Evolutionary conservation across 164 flowering plant genomes (phyloP).

Genomic region (Buxus sempervirens): DNA sequence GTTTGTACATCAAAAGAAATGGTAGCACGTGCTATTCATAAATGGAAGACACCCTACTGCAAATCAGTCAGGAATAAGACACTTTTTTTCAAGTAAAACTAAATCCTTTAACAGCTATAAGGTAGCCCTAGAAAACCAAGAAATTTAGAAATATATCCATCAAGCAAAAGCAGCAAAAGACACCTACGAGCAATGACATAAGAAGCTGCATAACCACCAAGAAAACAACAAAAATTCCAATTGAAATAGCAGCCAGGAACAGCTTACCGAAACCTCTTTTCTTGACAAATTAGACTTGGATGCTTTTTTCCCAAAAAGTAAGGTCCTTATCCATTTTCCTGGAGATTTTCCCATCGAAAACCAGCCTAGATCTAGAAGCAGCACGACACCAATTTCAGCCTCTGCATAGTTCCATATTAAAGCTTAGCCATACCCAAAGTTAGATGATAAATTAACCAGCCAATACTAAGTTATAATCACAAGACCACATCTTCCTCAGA

Average conservation of each 20-base stretch:
- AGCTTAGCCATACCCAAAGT: neutral
- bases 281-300: slow-evolving; percentile 48
- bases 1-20: neutral
- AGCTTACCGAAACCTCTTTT: slow-evolving; percentile 28
- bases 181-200: neutral
- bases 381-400: slow-evolving; percentile 1
- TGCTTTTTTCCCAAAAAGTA: slow-evolving; percentile 68
- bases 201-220: neutral
- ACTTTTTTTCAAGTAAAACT: neutral
- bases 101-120: neutral
- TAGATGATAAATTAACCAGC: neutral
- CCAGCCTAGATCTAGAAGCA: slow-evolving; percentile 1
- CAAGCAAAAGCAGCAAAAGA: neutral
- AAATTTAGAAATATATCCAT: neutral
- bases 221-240: neutral
- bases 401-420: slow-evolving; percentile 17
- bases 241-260: neutral
- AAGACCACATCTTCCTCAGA: neutral
- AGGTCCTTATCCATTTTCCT: slow-evolving; percentile 70
- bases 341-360: slow-evolving; percentile 66
- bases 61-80: neutral
- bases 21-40: neutral
- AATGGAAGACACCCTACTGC: neutral
- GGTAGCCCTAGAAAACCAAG: neutral
- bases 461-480: neutral